These are phyloP conservation scores for Gloeophyllum trabeum DNA, from an alignment of 768 basidiomycete species.

Conservation along the genomic window DNA sequence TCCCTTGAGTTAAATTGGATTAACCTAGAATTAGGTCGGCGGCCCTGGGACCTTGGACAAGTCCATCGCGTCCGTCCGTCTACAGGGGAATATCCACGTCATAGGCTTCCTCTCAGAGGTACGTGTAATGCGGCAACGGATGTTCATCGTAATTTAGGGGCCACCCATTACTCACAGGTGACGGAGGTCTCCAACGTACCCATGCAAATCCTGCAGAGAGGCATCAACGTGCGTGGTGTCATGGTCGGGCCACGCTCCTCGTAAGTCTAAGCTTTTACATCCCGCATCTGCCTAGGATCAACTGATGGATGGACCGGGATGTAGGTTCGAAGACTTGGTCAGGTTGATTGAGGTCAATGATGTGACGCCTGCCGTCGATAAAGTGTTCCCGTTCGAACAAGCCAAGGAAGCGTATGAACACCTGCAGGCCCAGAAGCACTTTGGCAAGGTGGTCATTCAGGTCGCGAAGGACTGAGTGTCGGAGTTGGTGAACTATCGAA, in stretches of 20 bases:
- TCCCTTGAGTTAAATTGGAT: too few species aligned
- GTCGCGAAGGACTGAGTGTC: slow-evolving; percentile 16
- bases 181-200: slow-evolving; percentile 5
- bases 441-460: slow-evolving; percentile 53
- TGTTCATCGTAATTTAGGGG: too few species aligned
- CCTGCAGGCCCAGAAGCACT: slow-evolving; percentile 41
- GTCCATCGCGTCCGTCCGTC: slow-evolving; percentile 25
- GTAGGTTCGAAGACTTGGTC: slow-evolving; percentile 29
- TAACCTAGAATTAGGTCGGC: too few species aligned
- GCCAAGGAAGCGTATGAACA: slow-evolving; percentile 39
- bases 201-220: slow-evolving; percentile 24
- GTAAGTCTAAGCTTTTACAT: too few species aligned
- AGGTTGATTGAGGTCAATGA: slow-evolving; percentile 30
- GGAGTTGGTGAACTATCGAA: too few species aligned
- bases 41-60: slow-evolving; percentile 38
- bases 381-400: slow-evolving; percentile 46
- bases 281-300: not conserved
- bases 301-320: not conserved
- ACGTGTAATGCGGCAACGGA: too few species aligned
- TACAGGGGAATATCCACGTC: slow-evolving; percentile 32
- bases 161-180: too few species aligned
- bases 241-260: slow-evolving; percentile 29
- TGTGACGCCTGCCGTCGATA: slow-evolving; percentile 42
- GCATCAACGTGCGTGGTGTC: slow-evolving; percentile 36
- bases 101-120: slow-evolving; percentile 40